Evolutionary conservation across 192 early-diverging fungal species (phyloP), one percentile per base, ranked within the genome.

Genomic region (Globomyces pollinis-pini): DNA sequence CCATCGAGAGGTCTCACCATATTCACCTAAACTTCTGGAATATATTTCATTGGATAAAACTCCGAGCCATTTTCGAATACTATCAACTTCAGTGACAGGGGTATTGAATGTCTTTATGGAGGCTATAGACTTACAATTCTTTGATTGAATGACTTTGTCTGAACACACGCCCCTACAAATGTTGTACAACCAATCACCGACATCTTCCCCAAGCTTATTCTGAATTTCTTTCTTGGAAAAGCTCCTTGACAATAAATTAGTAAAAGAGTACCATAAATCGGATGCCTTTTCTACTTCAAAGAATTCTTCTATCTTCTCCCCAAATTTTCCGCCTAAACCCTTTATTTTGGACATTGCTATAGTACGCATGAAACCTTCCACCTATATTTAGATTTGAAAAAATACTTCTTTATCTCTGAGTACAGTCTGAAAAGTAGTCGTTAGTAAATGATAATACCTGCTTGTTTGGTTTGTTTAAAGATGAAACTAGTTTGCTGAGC

Each of bases 401-500:
- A n/a, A n/a, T n/a, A n/a, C n/a, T n/a, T n/a, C n/a, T n/a, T n/a
- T n/a, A n/a, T n/a, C n/a, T n/a, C n/a, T n/a, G n/a, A n/a, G n/a
- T n/a, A n/a, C n/a, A n/a, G n/a, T n/a, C n/a, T n/a, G n/a, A n/a
- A n/a, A n/a, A n/a, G n/a, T n/a, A n/a, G n/a, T n/a, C n/a, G n/a
- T 68, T 61, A 7, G 77, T 63, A 28, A 86, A 70, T 2, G 96
- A 57, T 23, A 91, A 64, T 0, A 90, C 92, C 79, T 88, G 88
- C 50, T 86, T 82, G 63, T 86, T 80, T 1, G 93, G 93, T 38
- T 96, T 96, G 66, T 96, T 86, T 49, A 86, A 43, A 0, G 80
- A 86, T 28, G 86, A 89, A 43, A 88, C 83, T 3, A 98, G 69
- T 64, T 98, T 98, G 1, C 91, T 87, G 18, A 93, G 66, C 2